Base-by-base conservation (phyloP, 73 alveolate genomes). In the Durusdinium trenchii region DNA sequence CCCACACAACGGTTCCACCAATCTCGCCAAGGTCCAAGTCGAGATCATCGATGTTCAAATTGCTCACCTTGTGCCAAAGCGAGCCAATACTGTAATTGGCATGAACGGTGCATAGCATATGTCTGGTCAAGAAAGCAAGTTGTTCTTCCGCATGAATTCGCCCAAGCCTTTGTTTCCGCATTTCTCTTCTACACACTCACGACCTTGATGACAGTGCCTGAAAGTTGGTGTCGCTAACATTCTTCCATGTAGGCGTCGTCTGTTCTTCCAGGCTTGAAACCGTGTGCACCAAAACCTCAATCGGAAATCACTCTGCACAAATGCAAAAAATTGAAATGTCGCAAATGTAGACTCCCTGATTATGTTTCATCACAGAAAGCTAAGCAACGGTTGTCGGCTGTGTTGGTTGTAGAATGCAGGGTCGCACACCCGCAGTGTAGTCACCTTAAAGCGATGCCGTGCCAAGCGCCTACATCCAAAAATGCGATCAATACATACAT, bases 191-290 rank as follows among this genome's bases (percentile, higher is more conserved):
- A 36, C 35, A 28, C 20, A 40, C 12, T 75, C 12, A 57, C 23
- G 32, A 57, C 23, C 86, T 3, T 75, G 57, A n/a, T 23, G 5
- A 20, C 57, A n/a, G 54, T 28, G 42, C 98, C 98, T 91, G 98
- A 57, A 91, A 91, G 57, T 91, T 91, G 89, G 98, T 91, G 76
- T 91, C 98, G 38, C 98, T 91, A 54, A 91, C 98, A 45, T 91
- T 91, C 57, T 67, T 91, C 98, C 98, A 91, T 32, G 32, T 91
- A 47, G 98, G 98, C 47, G 98, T 91, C 38, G 98, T 91, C 89
- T 91, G 98, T 28, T 91, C 98, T 47, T 75, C 84, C 54, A 91
- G 60, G 45, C 61, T 47, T 42, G 98, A 91, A 45, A 91, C 89
- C 35, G 89, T 61, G n/a, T 91, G 98, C 61, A 91, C 98, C 51